These are phyloP conservation scores for Amanita pseudoporphyria DNA, from an alignment of 768 basidiomycete genomes.

Conservation along the genomic window DNA sequence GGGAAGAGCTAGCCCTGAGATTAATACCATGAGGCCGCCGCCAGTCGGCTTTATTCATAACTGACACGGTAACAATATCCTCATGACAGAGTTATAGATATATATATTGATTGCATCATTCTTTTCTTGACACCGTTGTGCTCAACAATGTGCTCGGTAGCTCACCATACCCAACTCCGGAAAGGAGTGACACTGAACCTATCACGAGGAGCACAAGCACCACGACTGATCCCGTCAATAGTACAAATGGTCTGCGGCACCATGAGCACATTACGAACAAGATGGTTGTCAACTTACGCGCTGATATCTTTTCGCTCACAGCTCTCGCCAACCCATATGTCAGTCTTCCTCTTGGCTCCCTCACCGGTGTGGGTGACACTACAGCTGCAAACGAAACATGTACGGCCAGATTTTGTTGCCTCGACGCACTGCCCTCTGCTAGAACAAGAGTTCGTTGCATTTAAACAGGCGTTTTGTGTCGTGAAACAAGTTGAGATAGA, in stretches of 20 bases:
- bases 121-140: constrained; percentile 45
- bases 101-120: constrained; percentile 20
- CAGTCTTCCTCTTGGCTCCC: constrained; percentile 41
- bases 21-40: constrained; percentile 1
- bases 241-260: constrained; percentile 56
- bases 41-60: background rate
- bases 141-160: constrained; percentile 71
- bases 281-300: constrained; percentile 37
- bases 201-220: constrained; percentile 53
- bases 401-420: constrained; percentile 48
- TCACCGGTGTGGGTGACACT: constrained; percentile 37
- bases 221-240: constrained; percentile 61
- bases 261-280: constrained; percentile 6
- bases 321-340: constrained; percentile 64
- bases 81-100: background rate
- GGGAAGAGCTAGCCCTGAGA: constrained; percentile 4
- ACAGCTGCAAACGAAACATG: constrained; percentile 48
- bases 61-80: background rate
- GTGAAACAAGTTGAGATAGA: constrained; percentile 55
- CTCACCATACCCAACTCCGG: constrained; percentile 46
- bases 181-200: constrained; percentile 62
- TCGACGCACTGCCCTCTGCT: constrained; percentile 59
- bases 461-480: constrained; percentile 43
- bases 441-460: constrained; percentile 58
- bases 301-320: constrained; percentile 78